Evolutionary conservation across 2,329 filamentous ascomycete species (phyloP).

Genomic region (Epichloe gansuensis): DNA sequence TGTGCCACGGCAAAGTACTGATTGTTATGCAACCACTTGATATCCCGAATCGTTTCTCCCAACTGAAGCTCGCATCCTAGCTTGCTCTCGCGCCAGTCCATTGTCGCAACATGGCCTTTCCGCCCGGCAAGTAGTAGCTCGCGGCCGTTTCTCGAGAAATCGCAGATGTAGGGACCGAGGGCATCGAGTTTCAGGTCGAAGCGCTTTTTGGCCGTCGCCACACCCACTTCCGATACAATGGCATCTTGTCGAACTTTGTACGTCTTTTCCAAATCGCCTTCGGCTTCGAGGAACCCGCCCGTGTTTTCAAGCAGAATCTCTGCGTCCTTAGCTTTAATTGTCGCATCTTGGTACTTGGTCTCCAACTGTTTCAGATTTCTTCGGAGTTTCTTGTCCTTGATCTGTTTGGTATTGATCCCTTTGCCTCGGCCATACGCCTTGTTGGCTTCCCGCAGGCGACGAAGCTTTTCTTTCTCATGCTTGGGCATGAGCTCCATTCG

Average conservation of each 20-base stretch:
- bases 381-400: constrained; percentile 84
- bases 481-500: constrained; percentile 40
- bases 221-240: constrained; percentile 57
- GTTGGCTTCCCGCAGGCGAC: constrained; percentile 49
- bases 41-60: constrained; percentile 79
- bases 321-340: constrained; percentile 79
- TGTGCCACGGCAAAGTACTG: constrained; percentile 91
- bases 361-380: constrained; percentile 69
- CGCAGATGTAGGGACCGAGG: constrained; percentile 74
- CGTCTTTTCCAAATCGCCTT: constrained; percentile 77
- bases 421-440: constrained; percentile 75
- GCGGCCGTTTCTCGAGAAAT: constrained; percentile 82
- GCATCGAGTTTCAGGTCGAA: constrained; percentile 78
- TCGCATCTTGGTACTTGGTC: constrained; percentile 66
- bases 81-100: constrained; percentile 92
- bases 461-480: constrained; percentile 36
- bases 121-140: constrained; percentile 74
- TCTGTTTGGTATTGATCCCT: constrained; percentile 54
- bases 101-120: constrained; percentile 89
- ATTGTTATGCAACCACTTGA: constrained; percentile 87
- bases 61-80: constrained; percentile 85
- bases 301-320: constrained; percentile 88
- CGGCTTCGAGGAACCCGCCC: constrained; percentile 74
- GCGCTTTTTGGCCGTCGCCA: constrained; percentile 81
- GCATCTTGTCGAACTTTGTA: constrained; percentile 88